These are phyloP conservation scores for Coemansia sp. DNA, from an alignment of 192 early-diverging fungal genomes.

Conservation along the genomic window DNA sequence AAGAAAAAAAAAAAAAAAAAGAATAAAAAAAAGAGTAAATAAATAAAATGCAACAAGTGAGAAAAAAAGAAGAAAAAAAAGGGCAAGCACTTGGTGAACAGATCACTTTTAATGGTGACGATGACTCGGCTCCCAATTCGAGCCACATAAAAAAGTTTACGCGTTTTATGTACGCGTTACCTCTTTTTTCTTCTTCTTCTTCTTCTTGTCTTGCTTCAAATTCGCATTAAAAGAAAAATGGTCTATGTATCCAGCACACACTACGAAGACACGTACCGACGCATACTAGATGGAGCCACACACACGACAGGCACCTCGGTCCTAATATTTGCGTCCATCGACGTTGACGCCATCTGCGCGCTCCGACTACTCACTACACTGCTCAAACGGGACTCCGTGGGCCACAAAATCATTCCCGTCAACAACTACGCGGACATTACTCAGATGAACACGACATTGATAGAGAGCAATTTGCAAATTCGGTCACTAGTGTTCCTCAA, in stretches of 20 bases:
- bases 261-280: conserved; percentile 62
- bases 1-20: not conserved
- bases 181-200: not conserved
- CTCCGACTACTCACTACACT: conserved; percentile 75
- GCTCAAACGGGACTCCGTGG: conserved; percentile 78
- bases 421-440: conserved; percentile 65
- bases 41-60: not conserved
- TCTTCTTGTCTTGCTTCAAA: not conserved
- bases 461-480: conserved; percentile 61
- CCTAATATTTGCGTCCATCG: conserved; percentile 73
- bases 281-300: conserved; percentile 46
- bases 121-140: not conserved
- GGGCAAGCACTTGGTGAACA: too few relatives aligned
- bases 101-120: too few relatives aligned
- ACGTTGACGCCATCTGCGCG: conserved; percentile 83
- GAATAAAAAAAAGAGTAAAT: not conserved
- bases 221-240: conserved; percentile 34
- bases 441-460: conserved; percentile 56
- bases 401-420: conserved; percentile 81
- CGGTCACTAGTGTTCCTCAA: conserved; percentile 81
- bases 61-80: not conserved
- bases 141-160: not conserved
- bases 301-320: conserved; percentile 46
- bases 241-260: conserved; percentile 55
- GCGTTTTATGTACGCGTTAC: not conserved